Evolutionary conservation across 768 basidiomycete species (phyloP).

Genomic region (Lactarius hatsudake): DNA sequence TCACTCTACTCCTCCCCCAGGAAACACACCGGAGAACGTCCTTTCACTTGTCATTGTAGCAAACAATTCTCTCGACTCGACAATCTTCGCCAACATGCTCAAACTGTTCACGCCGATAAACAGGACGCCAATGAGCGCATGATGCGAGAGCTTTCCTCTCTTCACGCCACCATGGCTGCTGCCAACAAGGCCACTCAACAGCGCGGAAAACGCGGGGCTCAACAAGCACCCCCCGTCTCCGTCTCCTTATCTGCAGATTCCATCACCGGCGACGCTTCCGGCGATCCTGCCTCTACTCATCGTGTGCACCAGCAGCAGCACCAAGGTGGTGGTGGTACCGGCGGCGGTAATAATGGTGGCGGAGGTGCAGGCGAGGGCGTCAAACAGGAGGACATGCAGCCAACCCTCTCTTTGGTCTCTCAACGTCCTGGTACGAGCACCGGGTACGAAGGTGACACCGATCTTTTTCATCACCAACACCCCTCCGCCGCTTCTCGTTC

Average conservation of each 20-base stretch:
- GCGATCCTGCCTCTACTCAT: slow-evolving; percentile 17
- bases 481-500: slow-evolving; percentile 29
- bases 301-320: slow-evolving; percentile 7
- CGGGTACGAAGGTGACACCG: slow-evolving; percentile 57
- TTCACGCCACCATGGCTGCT: slow-evolving; percentile 79
- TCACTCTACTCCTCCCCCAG: slow-evolving; percentile 42
- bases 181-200: slow-evolving; percentile 41
- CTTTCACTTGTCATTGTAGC: slow-evolving; percentile 93
- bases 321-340: slow-evolving; percentile 12
- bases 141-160: slow-evolving; percentile 84
- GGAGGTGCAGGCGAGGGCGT: slow-evolving; percentile 27
- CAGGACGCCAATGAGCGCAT: slow-evolving; percentile 83
- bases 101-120: slow-evolving; percentile 96
- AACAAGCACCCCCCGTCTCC: slow-evolving; percentile 29
- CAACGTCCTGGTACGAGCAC: slow-evolving; percentile 69
- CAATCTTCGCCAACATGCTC: slow-evolving; percentile 94
- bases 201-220: slow-evolving; percentile 40
- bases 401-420: slow-evolving; percentile 36
- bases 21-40: slow-evolving; percentile 97
- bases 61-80: slow-evolving; percentile 96
- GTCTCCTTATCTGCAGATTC: slow-evolving; percentile 26
- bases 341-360: background rate
- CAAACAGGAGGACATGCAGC: slow-evolving; percentile 43
- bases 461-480: slow-evolving; percentile 34
- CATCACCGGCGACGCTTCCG: slow-evolving; percentile 22